These are phyloP conservation scores for Emericellopsis cladophorae DNA, from an alignment of 2,329 filamentous ascomycete genomes.

Conservation along the genomic window DNA sequence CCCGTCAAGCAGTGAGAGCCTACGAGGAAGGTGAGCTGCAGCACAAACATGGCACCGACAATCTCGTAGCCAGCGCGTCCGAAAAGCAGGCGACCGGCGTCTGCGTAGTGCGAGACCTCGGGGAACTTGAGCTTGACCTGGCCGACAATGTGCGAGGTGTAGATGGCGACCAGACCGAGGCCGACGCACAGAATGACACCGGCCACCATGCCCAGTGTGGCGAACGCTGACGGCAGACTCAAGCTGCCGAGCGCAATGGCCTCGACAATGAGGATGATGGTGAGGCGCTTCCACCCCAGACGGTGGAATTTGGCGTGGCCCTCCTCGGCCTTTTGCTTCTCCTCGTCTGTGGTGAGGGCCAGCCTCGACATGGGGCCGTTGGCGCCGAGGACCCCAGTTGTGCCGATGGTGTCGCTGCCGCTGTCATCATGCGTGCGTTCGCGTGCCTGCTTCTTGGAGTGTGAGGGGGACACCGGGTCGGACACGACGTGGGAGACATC, in stretches of 20 bases:
- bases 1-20: conserved; percentile 62
- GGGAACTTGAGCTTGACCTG: conserved; percentile 38
- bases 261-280: conserved; percentile 42
- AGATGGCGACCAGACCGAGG: conserved; percentile 32
- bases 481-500: not conserved
- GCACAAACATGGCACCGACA: conserved; percentile 44
- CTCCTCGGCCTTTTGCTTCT: conserved; percentile 28
- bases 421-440: too few relatives aligned
- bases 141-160: conserved; percentile 32
- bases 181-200: conserved; percentile 28
- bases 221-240: conserved; percentile 37
- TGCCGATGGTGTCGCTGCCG: not conserved
- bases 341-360: not conserved
- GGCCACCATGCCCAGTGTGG: conserved; percentile 40
- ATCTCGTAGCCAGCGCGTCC: conserved; percentile 50
- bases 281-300: conserved; percentile 44
- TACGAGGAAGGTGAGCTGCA: conserved; percentile 58
- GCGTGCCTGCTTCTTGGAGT: too few relatives aligned
- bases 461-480: too few relatives aligned
- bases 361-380: not conserved
- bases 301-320: conserved; percentile 36
- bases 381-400: not conserved
- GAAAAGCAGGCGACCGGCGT: conserved; percentile 49
- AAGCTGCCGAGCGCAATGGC: conserved; percentile 41
- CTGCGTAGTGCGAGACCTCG: conserved; percentile 52